Percentiles rank a stretch among this genome's conserved stretches.
phyloP scores from a whole-genome alignment of 202 grass and related monocot species.

The Schoenoplectus tabernaemontani region DNA sequence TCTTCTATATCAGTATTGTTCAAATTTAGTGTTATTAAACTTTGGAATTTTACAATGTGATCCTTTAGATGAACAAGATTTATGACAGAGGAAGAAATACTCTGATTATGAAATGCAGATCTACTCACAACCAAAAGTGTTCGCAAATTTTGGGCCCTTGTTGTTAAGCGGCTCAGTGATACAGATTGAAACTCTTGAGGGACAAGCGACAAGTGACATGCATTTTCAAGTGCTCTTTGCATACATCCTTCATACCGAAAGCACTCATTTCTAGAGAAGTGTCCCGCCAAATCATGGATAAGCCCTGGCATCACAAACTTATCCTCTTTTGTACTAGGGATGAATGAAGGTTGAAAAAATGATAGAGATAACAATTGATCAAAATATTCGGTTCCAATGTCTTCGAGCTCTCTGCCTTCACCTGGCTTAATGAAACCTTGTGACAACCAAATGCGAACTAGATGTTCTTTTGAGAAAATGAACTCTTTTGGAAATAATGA shows the following conservation, averaged over 20 bases:
- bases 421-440: conserved; percentile 20
- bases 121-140: conserved; percentile 20
- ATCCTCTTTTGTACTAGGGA: neutral
- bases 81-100: neutral
- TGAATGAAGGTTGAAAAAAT: conserved; percentile 24
- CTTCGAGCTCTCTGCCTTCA: conserved; percentile 3
- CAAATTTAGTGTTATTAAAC: conserved; percentile 31
- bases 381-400: conserved; percentile 25
- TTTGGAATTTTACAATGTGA: neutral
- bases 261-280: conserved; percentile 23
- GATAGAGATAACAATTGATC: conserved; percentile 23
- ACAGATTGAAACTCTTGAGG: conserved; percentile 2
- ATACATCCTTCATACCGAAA: conserved; percentile 21
- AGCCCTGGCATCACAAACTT: conserved; percentile 26
- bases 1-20: conserved; percentile 26
- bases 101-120: neutral
- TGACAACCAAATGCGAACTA: conserved; percentile 26
- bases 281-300: conserved; percentile 25
- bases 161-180: neutral
- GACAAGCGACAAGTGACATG: conserved; percentile 21
- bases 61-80: conserved; percentile 7
- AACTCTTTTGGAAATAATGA: neutral
- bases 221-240: conserved; percentile 14
- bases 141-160: neutral
- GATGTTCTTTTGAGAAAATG: conserved; percentile 2